Percentiles rank a stretch among this genome's conserved stretches.
These are phyloP conservation scores for Kodamaea anthophila DNA, from an alignment of 1,139 yeast species.

Conservation along the genomic window DNA sequence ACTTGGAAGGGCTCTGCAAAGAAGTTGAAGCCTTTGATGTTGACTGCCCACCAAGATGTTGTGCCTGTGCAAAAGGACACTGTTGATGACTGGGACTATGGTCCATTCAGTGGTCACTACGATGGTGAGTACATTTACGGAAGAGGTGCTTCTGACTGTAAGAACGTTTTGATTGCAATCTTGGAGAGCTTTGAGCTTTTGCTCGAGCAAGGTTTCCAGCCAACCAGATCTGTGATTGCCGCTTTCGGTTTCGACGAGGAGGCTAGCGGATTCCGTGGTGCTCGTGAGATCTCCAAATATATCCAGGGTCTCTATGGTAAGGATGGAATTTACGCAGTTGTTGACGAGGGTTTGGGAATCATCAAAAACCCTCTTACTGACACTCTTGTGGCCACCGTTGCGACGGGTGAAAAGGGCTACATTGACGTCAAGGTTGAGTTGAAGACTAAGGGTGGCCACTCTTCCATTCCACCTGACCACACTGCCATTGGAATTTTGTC, in stretches of 20 bases:
- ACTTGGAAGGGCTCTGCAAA: constrained; percentile 58
- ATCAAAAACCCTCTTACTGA: constrained; percentile 24
- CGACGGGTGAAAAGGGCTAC: constrained; percentile 65
- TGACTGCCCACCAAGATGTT: constrained; percentile 78
- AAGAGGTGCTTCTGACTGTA: constrained; percentile 63
- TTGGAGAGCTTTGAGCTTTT: constrained; percentile 53
- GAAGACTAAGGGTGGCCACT: constrained; percentile 64
- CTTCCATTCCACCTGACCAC: constrained; percentile 66
- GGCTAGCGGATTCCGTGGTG: constrained; percentile 56
- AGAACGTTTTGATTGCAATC: constrained; percentile 50
- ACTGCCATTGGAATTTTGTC: constrained; percentile 70
- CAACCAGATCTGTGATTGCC: constrained; percentile 50
- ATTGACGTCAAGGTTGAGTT: constrained; percentile 44
- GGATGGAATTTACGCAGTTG: constrained; percentile 48
- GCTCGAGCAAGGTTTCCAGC: constrained; percentile 38
- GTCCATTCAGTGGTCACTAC: constrained; percentile 64
- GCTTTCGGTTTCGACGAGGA: constrained; percentile 77
- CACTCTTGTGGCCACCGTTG: constrained; percentile 34
- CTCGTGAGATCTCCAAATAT: constrained; percentile 34
- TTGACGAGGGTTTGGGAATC: constrained; percentile 60
- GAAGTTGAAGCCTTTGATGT: constrained; percentile 54
- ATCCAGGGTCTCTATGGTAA: constrained; percentile 48
- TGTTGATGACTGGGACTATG: constrained; percentile 54
- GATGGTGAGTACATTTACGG: constrained; percentile 48
- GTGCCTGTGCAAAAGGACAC: constrained; percentile 71